Evolutionary conservation across 768 basidiomycete species (phyloP), one percentile per base, ranked within the genome.

Genomic region (Boletus bicolor): DNA sequence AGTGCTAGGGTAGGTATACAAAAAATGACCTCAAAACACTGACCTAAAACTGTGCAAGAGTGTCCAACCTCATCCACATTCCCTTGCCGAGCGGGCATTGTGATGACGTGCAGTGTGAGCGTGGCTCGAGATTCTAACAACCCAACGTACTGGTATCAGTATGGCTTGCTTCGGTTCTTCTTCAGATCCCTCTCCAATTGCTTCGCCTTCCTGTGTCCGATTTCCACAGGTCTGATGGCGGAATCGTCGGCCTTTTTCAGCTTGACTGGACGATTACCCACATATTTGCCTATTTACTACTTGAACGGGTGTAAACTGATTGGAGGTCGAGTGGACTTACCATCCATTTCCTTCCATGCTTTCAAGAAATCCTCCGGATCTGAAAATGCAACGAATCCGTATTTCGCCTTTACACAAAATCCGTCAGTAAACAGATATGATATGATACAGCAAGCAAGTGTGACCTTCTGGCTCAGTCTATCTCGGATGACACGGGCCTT

Each of bases 301-400:
- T 47, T 64, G 37, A 62, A 15, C 49, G 49, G 38, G 30, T 35
- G 49, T 28, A 44, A 47, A 15, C 9, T 12, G 30, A 24, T 28
- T 3, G 12, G 5, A 44, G 32, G 32, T 50, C 1, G 34, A 49
- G 4, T 39, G 42, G 1, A 69, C 89, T 36, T 63, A 91, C 95
- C 96, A 72, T 98, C 94, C 95, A 97, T 98, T 72, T 98, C 95
- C 70, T 98, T 98, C 96, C 96, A 99, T 17, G 96, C 96, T 68
- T 86, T 95, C 54, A 99, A 71, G 72, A 98, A 98, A 70, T 99
- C 97, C 73, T 99, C 97, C 0, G 97, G 97, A 67, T 98, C 97
- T 43, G 91, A 92, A 73, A 98, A 99, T 1, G 93, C 93, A 28
- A 98, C 93, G 67, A 99, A 99, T 4, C 95, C 97, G 67, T 87